Evolutionary conservation across 2,329 filamentous ascomycete genomes (phyloP).

Genomic region (Aspergillus quadricinctus): DNA sequence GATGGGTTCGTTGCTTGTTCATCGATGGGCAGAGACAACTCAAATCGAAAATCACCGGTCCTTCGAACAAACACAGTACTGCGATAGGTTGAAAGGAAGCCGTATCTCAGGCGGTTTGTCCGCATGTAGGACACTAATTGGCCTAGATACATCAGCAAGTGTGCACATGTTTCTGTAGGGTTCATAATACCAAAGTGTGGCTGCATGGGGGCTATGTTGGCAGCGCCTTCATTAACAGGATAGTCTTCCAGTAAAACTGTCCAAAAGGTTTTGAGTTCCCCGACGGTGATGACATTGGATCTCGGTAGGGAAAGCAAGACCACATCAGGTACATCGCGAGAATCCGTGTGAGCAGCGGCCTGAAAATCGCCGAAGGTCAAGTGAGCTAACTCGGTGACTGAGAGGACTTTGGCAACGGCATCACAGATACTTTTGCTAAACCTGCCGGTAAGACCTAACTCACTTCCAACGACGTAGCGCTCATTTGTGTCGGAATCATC

Average conservation of each 20-base stretch:
- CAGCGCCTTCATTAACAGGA: not conserved
- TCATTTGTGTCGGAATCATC: too few species aligned
- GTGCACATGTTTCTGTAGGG: not conserved
- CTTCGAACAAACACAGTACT: not conserved
- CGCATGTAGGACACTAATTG: not conserved
- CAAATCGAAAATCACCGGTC: not conserved
- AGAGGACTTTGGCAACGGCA: not conserved
- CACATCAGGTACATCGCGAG: not conserved
- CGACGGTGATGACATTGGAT: not conserved
- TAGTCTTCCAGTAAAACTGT: not conserved
- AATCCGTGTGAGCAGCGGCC: too few species aligned
- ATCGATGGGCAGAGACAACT: not conserved
- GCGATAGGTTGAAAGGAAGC: not conserved
- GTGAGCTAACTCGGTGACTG: not conserved
- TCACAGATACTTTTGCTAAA: not conserved
- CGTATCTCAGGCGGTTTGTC: not conserved
- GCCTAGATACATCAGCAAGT: not conserved
- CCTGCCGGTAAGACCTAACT: too few species aligned
- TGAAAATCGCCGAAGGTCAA: not conserved
- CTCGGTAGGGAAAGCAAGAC: not conserved
- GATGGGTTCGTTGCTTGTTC: not conserved
- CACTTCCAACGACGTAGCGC: too few species aligned
- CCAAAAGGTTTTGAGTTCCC: not conserved
- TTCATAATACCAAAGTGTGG: not conserved
- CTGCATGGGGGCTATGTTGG: not conserved